Evolutionary conservation across 495 filamentous ascomycete genomes (phyloP).

Genomic region (Tuber brumale): DNA sequence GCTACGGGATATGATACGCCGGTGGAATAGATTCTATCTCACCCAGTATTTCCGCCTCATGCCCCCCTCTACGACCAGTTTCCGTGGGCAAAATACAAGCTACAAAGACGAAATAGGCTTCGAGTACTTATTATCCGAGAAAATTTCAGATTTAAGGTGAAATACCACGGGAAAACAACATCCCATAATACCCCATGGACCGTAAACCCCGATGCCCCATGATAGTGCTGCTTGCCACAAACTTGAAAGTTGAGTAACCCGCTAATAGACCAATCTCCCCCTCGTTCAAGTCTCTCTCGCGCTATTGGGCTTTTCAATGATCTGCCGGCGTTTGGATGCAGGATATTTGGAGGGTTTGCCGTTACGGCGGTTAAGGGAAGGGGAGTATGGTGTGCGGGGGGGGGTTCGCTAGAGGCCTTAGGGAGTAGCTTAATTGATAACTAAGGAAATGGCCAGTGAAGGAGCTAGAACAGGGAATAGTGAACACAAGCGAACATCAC

Average conservation of each 20-base stretch:
- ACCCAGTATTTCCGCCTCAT: not conserved
- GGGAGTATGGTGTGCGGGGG: too few relatives aligned
- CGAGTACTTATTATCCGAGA: too few relatives aligned
- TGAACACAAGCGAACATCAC: not conserved
- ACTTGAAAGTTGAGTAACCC: too few relatives aligned
- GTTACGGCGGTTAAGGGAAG: not conserved
- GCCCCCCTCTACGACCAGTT: too few relatives aligned
- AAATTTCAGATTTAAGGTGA: too few relatives aligned
- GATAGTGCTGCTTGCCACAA: too few relatives aligned
- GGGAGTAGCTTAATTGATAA: not conserved
- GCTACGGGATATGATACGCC: not conserved
- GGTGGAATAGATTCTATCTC: not conserved
- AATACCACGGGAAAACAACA: too few relatives aligned
- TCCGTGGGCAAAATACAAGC: too few relatives aligned
- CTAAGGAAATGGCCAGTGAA: not conserved
- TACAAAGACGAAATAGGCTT: too few relatives aligned
- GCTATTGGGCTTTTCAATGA: not conserved
- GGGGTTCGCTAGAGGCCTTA: not conserved
- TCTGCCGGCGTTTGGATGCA: not conserved
- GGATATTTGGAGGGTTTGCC: too few relatives aligned
- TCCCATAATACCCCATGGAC: too few relatives aligned
- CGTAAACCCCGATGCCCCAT: too few relatives aligned
- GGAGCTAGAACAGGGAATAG: not conserved
- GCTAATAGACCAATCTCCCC: not conserved
- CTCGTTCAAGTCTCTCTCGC: not conserved